Base-by-base conservation (phyloP, 2,329 filamentous ascomycete species). In the Apiospora aurea region DNA sequence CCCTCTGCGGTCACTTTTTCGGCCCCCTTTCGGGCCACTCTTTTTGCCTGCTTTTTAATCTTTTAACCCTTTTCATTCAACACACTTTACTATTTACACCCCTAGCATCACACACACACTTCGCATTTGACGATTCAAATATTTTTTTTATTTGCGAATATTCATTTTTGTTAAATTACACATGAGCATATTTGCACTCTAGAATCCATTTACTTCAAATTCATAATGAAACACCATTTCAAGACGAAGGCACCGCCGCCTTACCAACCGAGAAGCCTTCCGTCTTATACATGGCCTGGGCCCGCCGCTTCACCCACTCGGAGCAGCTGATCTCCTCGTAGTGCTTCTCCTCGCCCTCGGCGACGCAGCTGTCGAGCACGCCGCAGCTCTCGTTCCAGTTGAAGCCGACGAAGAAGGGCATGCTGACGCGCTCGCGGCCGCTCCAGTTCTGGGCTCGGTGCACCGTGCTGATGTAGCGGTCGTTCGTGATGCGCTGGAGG, bases 401-500 rank as follows among this genome's bases (percentile, higher is more conserved):
- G 66, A 81, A 80, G 4, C 78, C 78, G 46, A 80, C 82, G 77
- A 84, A 85, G 73, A 85, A 85, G 0, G 82, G 82, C 69, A 82
- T 80, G 64, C 81, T 83, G 74, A 82, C 81, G 24, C 83, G 75
- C 75, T 84, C 81, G 0, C 71, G 71, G 21, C 81, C 81, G 69
- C 79, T 81, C 69, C 75, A 75, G 72, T 82, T 84, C 61, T 81
- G 79, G 1, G 82, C 83, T 2, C 83, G 78, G 69, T 85, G 83
- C 26, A 83, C 80, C 0, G 83, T 85, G 66, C 82, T 82, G 64
- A 83, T 81, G 77, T 82, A 84, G n/a, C 81, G 75, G 41, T 83
- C 82, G 71, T 84, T 83, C 0, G 83, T 84, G 73, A 82, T 81
- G 38, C 82, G 78, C 77, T 83, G 82, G 73, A 84, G 78, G 69